Percentiles rank a stretch among this genome's conserved stretches.
Conservation (phyloP, 2,329 filamentous ascomycete species). For the Neofusicoccum parvum region DNA sequence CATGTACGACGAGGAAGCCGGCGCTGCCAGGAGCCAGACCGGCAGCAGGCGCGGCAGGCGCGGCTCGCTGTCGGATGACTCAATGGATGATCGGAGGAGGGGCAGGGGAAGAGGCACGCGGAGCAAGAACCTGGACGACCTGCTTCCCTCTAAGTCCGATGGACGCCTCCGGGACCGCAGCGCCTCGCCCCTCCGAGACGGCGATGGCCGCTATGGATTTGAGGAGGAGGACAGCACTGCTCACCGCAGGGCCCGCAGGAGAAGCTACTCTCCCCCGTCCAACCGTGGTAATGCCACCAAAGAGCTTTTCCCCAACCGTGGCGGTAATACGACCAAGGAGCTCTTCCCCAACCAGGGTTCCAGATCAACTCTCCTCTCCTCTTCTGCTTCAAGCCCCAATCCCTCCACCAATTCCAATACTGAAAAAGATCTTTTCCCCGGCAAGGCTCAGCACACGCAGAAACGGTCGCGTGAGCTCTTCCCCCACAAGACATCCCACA, state of each 20-base stretch:
- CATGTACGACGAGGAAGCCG: slow-evolving; percentile 77
- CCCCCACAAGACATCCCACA: slow-evolving; percentile 39
- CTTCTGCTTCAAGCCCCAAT: slow-evolving; percentile 13
- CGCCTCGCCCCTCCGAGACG: slow-evolving; percentile 55
- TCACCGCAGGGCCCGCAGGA: slow-evolving; percentile 44
- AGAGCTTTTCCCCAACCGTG: slow-evolving; percentile 49
- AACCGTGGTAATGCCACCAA: slow-evolving; percentile 31
- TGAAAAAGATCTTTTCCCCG: slow-evolving; percentile 24
- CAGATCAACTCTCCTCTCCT: slow-evolving; percentile 16
- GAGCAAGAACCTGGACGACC: slow-evolving; percentile 32
- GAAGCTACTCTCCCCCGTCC: slow-evolving; percentile 43
- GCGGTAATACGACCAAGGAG: slow-evolving; percentile 55
- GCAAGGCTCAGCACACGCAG: slow-evolving; percentile 25
- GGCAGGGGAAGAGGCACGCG: slow-evolving; percentile 24
- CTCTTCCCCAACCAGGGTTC: slow-evolving; percentile 52
- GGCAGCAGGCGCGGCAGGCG: slow-evolving; percentile 27
- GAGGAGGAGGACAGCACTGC: slow-evolving; percentile 50
- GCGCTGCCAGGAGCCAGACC: slow-evolving; percentile 25
- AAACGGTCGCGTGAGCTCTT: slow-evolving; percentile 35
- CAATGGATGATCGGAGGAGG: slow-evolving; percentile 28
- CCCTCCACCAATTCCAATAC: slow-evolving; percentile 15
- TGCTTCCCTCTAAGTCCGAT: slow-evolving; percentile 30
- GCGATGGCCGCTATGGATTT: slow-evolving; percentile 52
- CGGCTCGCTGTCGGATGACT: slow-evolving; percentile 26
- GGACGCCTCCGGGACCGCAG: slow-evolving; percentile 61